A percentile compares a stretch with the other conserved stretches of the same genome.
phyloP scores from a whole-genome alignment of 2,329 filamentous ascomycete genomes.

The Beauveria varroae region DNA sequence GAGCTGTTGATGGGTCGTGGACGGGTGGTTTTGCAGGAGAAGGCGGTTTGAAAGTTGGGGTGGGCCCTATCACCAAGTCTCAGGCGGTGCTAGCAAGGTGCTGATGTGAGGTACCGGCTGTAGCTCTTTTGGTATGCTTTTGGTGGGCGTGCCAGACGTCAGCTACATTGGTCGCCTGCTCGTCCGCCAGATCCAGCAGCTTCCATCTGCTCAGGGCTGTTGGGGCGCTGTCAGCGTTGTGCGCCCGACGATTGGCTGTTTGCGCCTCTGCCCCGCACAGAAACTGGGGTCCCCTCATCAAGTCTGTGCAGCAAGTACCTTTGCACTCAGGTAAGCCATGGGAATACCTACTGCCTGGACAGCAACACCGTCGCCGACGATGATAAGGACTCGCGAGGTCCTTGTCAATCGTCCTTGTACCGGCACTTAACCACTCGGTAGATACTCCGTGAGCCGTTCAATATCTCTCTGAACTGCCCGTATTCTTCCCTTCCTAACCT shows the following conservation, averaged over 20 bases:
- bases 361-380: background rate
- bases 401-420: background rate
- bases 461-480: too few relatives aligned
- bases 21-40: constrained; percentile 12
- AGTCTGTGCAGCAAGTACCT: background rate
- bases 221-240: constrained; percentile 1
- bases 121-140: background rate
- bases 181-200: constrained; percentile 7
- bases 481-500: background rate
- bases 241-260: background rate
- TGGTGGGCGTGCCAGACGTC: background rate
- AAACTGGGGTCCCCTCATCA: constrained; percentile 5
- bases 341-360: background rate
- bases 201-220: constrained; percentile 10
- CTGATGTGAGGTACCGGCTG: background rate
- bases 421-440: background rate
- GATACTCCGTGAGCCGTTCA: background rate
- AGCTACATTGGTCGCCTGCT: background rate
- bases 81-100: background rate
- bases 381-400: background rate
- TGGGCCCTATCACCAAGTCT: constrained; percentile 1
- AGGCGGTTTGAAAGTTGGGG: constrained; percentile 9
- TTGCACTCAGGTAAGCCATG: background rate
- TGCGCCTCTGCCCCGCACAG: background rate
- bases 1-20: constrained; percentile 3